Base-by-base conservation (phyloP, 352 stramenopile species). In the Ochromonadaceae sp. region DNA sequence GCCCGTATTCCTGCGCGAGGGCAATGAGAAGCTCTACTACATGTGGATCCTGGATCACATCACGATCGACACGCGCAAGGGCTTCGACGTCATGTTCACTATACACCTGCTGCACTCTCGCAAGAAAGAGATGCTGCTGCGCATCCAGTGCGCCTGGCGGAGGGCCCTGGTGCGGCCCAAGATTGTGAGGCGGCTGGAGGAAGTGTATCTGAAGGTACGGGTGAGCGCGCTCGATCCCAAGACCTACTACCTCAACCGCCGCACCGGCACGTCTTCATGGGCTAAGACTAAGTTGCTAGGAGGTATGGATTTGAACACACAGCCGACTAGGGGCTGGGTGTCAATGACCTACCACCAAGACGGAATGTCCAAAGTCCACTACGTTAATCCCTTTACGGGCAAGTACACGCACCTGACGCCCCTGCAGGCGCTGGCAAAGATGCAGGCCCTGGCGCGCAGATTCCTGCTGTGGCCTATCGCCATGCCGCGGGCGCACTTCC, bases 381-480 rank as follows among this genome's bases (percentile, higher is more conserved):
- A 63, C 25, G 55, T 63, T 5, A 63, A 63, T 22, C 55, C 55
- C 12, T 49, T 52, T 28, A 52, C 55, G 28, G 55, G 55, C 2
- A 63, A 63, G 30, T 63, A 50, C 38, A 63, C 55, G 30, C 26
- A 52, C 26, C 38, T 34, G n/a, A 34, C 26, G 9, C 34, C 55
- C 1, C 39, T 52, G 28, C 2, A 15, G n/a, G 55, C 55, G 2
- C 39, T 42, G 9, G 4, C 17, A 34, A 25, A 52, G 12, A 49
- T 63, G 38, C 55, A 63, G 38, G 2, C 1, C 7, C 26, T 63
- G 14, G 40, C 22, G 38, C 34, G 55, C 3, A 55, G 38, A 1
- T 50, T 26, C 10, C 30, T 63, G 38, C 26, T 63, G 12, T 52
- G 52, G 38, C 2, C 35, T 1, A 50, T 63, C 28, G 20, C 3